Evolutionary conservation across 768 basidiomycete species (phyloP).

Genomic region (Zangia roseola): DNA sequence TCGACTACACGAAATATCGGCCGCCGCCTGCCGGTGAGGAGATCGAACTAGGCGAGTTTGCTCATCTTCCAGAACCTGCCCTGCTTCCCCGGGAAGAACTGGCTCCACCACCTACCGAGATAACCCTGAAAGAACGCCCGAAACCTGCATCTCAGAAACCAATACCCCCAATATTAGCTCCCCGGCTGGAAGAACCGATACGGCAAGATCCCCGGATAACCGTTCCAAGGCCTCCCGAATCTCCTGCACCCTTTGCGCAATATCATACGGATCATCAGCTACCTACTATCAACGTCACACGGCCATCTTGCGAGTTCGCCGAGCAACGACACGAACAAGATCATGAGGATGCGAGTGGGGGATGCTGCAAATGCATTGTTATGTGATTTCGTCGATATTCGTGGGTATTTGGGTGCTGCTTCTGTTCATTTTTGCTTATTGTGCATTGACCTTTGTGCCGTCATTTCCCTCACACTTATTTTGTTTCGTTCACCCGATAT

Average conservation of each 20-base stretch:
- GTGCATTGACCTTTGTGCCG: conserved; percentile 12
- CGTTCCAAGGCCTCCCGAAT: conserved; percentile 38
- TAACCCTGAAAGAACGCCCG: conserved; percentile 1
- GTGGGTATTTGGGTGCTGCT: conserved; percentile 25
- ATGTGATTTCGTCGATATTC: conserved; percentile 55
- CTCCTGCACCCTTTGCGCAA: conserved; percentile 64
- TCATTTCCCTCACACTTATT: conserved; percentile 3
- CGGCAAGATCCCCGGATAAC: conserved; percentile 19
- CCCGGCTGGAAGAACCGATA: conserved; percentile 31
- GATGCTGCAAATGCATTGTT: conserved; percentile 80
- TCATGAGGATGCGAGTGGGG: conserved; percentile 48
- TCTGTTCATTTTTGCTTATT: conserved; percentile 20
- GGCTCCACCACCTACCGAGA: neutral
- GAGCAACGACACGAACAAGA: conserved; percentile 29
- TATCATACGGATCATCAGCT: conserved; percentile 37
- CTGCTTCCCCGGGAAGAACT: conserved; percentile 12
- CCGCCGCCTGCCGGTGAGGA: conserved; percentile 42
- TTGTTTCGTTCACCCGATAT: neutral
- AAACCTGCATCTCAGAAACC: conserved; percentile 1
- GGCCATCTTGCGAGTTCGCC: conserved; percentile 26
- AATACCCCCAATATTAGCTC: conserved; percentile 22
- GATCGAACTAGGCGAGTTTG: conserved; percentile 71
- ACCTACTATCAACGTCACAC: conserved; percentile 33
- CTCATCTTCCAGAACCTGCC: conserved; percentile 35
- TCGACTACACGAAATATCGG: conserved; percentile 69